These are phyloP conservation scores for Fagopyrum homotropicum DNA, from an alignment of 148 eudicot species.

Conservation along the genomic window DNA sequence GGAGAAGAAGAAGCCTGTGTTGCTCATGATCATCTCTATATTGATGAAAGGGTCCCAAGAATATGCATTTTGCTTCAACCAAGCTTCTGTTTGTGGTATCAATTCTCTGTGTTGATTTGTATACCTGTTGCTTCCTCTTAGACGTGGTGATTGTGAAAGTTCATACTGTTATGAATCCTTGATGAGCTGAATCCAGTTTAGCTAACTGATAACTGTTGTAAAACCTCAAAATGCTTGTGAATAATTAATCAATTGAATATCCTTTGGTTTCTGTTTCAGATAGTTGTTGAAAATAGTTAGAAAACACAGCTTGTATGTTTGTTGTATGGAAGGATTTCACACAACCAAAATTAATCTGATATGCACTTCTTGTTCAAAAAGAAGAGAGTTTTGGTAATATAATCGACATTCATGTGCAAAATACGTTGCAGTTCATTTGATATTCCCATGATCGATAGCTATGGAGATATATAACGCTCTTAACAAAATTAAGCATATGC, in stretches of 20 bases:
- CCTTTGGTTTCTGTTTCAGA: neutral
- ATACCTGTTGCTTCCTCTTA: neutral
- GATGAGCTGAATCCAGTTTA: neutral
- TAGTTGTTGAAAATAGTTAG: too few species aligned
- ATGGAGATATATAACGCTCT: neutral
- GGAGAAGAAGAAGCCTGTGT: constrained; percentile 20
- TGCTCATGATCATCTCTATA: constrained; percentile 22
- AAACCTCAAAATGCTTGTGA: neutral
- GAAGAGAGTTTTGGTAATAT: too few species aligned
- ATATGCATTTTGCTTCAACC: neutral
- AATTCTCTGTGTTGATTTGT: neutral
- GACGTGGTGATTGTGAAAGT: neutral
- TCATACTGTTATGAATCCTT: neutral
- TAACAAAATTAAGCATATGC: neutral
- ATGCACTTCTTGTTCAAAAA: too few species aligned
- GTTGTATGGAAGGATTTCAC: too few species aligned
- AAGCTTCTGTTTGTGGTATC: neutral
- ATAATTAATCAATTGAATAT: neutral
- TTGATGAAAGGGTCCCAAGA: neutral
- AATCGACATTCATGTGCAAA: too few species aligned
- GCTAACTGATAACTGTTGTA: neutral
- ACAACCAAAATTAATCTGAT: too few species aligned
- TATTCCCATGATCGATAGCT: too few species aligned
- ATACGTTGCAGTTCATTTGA: too few species aligned
- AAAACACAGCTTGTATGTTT: neutral